Evolutionary conservation across 352 stramenopile genomes (phyloP), one percentile per base, ranked within the genome.

Genomic region (Globisporangium spiculum): DNA sequence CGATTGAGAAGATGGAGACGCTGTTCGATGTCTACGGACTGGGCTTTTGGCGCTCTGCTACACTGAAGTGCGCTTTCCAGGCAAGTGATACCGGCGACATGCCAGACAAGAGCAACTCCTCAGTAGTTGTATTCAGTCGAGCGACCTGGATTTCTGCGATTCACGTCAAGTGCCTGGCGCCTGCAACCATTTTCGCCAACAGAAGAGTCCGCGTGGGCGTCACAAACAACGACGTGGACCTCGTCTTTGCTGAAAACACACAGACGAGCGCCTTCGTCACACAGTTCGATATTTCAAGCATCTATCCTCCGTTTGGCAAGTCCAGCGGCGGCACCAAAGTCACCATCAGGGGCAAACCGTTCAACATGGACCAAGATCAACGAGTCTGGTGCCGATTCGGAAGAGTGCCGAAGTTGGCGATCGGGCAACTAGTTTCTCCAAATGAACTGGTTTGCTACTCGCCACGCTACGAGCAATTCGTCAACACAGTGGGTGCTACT

Each of bases 311-410:
- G 1, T 69, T 66, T 7, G 88, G 83, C 2, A 73, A 73, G 22
- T 55, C 75, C 1, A 61, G 67, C 32, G 89, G 89, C 8, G 86
- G 84, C 5, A 94, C 88, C 1, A 61, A 68, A 32, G 70, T 96
- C 26, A 72, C 65, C 2, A 62, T 97, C 16, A 76, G 60, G 10
- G 87, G 84, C 2, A 90, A 83, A n/a, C 50, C 68, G 53, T 94
- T 95, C 32, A 69, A 72, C 16, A 6, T 27, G 27, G 57, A 46
- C 1, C 34, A 53, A 1, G 26, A 60, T 10, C 70, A 69, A 54
- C 50, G 52, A 12, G 75, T 92, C 16, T 86, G 75, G 75, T 96
- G 87, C 64, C 73, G 75, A n/a, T 97, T 96, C 60, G 86, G 88
- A 12, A 65, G 79, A 2, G 55, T 46, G 26, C 34, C 69, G 22